Conservation (phyloP, 1,284 basidiomycete genomes). For the Ganoderma resinaceum region DNA sequence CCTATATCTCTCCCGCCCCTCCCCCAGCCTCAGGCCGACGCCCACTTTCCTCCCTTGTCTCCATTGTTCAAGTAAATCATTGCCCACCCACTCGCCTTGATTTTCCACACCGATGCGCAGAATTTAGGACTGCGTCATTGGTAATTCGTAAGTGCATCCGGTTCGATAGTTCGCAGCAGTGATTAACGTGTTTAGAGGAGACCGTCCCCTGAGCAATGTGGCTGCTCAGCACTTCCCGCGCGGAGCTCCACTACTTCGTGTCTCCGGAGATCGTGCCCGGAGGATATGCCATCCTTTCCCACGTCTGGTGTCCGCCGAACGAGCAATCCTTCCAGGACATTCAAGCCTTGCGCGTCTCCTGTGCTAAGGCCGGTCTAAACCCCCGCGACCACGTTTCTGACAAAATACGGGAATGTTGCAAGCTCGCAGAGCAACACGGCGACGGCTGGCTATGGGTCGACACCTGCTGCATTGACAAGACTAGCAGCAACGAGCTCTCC, state of each 20-base stretch:
- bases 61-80: background rate
- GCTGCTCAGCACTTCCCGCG: background rate
- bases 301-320: background rate
- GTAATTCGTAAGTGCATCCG: background rate
- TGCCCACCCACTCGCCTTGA: too few species aligned
- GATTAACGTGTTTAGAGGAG: background rate
- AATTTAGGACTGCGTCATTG: background rate
- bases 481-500: background rate
- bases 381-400: background rate
- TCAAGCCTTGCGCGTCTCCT: background rate
- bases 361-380: background rate
- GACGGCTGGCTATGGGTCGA: background rate
- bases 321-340: background rate
- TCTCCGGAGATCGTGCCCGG: background rate
- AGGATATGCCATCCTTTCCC: slow-evolving; percentile 3
- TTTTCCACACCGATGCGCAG: background rate
- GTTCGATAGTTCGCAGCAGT: background rate
- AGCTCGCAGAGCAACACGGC: background rate
- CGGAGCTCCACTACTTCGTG: background rate
- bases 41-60: background rate
- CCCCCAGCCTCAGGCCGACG: background rate
- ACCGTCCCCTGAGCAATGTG: background rate
- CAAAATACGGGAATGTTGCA: background rate
- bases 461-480: slow-evolving; percentile 3
- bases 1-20: background rate